These are phyloP conservation scores for Mycosphaerella sp. DNA, from an alignment of 2,329 filamentous ascomycete species.

Conservation along the genomic window DNA sequence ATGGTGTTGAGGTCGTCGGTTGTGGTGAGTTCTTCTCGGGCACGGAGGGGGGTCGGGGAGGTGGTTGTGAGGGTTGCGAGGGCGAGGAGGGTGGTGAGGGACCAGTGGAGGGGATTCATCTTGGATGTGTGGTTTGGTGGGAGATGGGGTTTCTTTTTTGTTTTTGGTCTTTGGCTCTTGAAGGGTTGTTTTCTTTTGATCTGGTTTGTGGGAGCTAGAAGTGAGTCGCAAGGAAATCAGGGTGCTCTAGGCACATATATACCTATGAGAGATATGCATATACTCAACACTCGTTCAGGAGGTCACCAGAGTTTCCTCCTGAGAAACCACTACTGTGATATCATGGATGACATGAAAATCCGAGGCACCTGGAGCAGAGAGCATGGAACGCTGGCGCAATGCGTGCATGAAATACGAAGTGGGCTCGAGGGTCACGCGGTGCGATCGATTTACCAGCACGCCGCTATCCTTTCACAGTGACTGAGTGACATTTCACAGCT, in stretches of 20 bases:
- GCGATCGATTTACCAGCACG: neutral
- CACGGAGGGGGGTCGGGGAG: neutral
- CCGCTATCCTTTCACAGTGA: neutral
- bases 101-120: neutral
- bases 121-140: neutral
- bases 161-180: neutral
- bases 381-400: no score
- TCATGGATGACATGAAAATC: no score
- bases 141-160: neutral
- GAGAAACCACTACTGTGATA: no score
- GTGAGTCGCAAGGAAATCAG: no score
- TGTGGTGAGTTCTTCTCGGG: neutral
- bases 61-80: neutral
- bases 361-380: no score
- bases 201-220: neutral
- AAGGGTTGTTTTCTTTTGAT: neutral
- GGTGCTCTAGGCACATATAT: no score
- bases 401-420: no score
- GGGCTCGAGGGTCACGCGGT: neutral
- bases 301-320: no score
- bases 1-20: constrained; percentile 4
- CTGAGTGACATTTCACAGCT: neutral
- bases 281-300: no score
- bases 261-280: no score
- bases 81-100: neutral